Evolutionary conservation across 2,329 filamentous ascomycete genomes (phyloP).

Genomic region (Myotisia sp.): DNA sequence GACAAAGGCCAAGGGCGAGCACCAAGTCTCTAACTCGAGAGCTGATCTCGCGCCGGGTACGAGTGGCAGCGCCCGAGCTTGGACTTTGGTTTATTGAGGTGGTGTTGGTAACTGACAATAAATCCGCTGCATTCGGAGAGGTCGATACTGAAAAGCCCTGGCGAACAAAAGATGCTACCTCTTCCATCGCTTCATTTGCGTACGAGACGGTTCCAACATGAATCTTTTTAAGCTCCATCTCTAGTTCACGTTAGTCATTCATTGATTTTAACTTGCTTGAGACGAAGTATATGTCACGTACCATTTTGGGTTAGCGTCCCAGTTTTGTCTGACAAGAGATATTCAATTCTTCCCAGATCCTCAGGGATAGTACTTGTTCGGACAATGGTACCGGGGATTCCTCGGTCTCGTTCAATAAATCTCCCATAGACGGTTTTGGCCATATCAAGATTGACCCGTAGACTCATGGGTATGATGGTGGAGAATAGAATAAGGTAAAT

Average conservation of each 20-base stretch:
- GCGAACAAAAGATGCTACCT: slow-evolving; percentile 71
- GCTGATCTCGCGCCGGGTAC: slow-evolving; percentile 84
- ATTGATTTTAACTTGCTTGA: neutral
- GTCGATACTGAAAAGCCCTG: slow-evolving; percentile 57
- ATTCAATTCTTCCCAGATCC: slow-evolving; percentile 88
- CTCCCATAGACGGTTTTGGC: slow-evolving; percentile 92
- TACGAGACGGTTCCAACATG: slow-evolving; percentile 97
- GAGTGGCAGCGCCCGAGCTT: slow-evolving; percentile 48
- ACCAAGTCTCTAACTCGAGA: slow-evolving; percentile 86
- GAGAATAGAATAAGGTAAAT: slow-evolving; percentile 96
- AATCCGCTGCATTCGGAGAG: slow-evolving; percentile 48
- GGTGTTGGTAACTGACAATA: slow-evolving; percentile 46
- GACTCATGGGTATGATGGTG: slow-evolving; percentile 94
- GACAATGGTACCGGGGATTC: slow-evolving; percentile 83
- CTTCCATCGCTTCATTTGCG: slow-evolving; percentile 97
- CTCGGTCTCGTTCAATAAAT: slow-evolving; percentile 84
- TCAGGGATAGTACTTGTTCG: slow-evolving; percentile 95
- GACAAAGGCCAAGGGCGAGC: slow-evolving; percentile 78
- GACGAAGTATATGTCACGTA: slow-evolving; percentile 23
- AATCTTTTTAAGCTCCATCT: slow-evolving; percentile 98
- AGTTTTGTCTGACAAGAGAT: slow-evolving; percentile 91
- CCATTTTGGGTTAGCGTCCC: slow-evolving; percentile 92
- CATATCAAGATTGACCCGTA: slow-evolving; percentile 92
- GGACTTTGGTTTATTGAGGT: slow-evolving; percentile 26
- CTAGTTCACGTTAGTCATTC: slow-evolving; percentile 26